Percentiles rank a stretch among this genome's conserved stretches.
Conservation (phyloP, 2,329 filamentous ascomycete species). For the Venturiaceae sp. region DNA sequence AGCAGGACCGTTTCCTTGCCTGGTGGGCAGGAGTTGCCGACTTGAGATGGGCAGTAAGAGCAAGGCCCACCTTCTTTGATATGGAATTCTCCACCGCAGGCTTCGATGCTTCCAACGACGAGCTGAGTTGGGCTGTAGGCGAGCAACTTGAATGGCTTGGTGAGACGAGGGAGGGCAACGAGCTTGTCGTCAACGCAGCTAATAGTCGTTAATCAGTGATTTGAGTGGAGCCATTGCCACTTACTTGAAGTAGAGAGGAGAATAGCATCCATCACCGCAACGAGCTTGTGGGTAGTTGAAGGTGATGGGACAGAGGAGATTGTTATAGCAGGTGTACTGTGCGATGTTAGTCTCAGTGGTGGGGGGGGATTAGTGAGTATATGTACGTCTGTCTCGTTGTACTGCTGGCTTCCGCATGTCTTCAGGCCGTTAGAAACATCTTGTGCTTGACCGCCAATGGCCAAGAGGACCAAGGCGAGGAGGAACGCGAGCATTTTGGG, state of each 20-base stretch:
- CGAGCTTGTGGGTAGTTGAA: background rate
- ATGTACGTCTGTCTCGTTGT: background rate
- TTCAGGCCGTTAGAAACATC: no score
- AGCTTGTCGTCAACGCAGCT: constrained; percentile 1
- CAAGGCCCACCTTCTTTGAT: background rate
- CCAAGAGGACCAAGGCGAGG: no score
- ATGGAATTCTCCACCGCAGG: background rate
- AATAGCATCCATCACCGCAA: constrained; percentile 5
- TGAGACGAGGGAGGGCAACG: background rate
- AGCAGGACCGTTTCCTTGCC: constrained; percentile 3
- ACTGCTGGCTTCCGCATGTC: no score
- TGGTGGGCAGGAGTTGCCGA: background rate
- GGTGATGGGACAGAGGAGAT: background rate
- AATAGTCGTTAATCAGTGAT: no score
- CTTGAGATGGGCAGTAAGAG: background rate
- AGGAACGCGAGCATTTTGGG: no score
- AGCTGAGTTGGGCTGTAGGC: background rate
- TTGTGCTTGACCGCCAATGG: no score
- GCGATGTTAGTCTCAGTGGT: background rate
- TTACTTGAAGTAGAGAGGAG: background rate
- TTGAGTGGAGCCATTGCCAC: background rate
- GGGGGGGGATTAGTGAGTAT: no score
- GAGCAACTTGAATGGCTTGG: background rate
- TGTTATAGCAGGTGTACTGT: constrained; percentile 3
- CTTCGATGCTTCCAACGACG: background rate